A percentile compares a stretch with the other conserved stretches of the same genome.
Conservation (phyloP, 2,329 filamentous ascomycete genomes). For the Truncatella angustata region DNA sequence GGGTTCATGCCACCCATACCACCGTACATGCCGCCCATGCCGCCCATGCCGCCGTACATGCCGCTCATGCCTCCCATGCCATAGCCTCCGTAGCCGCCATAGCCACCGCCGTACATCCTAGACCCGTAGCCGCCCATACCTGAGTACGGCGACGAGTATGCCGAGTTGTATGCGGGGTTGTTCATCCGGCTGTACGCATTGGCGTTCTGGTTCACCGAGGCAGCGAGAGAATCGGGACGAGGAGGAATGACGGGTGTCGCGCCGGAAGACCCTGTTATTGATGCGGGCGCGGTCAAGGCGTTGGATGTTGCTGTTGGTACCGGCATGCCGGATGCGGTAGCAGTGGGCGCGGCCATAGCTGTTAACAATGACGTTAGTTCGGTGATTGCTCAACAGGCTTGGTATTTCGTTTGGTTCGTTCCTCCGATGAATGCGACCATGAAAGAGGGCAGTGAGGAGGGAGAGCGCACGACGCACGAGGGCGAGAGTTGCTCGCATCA, state of each 20-base stretch:
- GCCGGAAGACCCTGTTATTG: constrained; percentile 39
- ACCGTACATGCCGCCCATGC: constrained; percentile 33
- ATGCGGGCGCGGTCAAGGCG: constrained; percentile 35
- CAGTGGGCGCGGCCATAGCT: constrained; percentile 35
- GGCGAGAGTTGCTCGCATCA: background rate
- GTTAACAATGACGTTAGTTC: background rate
- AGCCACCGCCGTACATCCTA: too few species aligned
- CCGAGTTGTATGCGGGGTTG: constrained; percentile 44
- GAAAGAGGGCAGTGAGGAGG: too few species aligned
- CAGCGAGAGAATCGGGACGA: constrained; percentile 73
- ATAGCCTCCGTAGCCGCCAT: constrained; percentile 47
- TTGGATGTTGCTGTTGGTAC: constrained; percentile 36
- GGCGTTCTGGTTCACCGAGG: constrained; percentile 84
- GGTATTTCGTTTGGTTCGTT: too few species aligned
- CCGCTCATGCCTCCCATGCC: constrained; percentile 37
- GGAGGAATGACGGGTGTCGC: constrained; percentile 72
- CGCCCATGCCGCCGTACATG: constrained; percentile 33
- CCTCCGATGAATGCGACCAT: too few species aligned
- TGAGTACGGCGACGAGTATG: constrained; percentile 53
- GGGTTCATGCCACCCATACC: constrained; percentile 45
- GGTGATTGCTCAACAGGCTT: background rate
- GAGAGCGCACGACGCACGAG: too few species aligned
- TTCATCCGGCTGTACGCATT: constrained; percentile 71
- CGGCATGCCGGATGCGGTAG: constrained; percentile 40
- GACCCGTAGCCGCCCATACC: constrained; percentile 45